Base-by-base conservation (phyloP, 192 early-diverging fungal species). In the Podila verticillata region DNA sequence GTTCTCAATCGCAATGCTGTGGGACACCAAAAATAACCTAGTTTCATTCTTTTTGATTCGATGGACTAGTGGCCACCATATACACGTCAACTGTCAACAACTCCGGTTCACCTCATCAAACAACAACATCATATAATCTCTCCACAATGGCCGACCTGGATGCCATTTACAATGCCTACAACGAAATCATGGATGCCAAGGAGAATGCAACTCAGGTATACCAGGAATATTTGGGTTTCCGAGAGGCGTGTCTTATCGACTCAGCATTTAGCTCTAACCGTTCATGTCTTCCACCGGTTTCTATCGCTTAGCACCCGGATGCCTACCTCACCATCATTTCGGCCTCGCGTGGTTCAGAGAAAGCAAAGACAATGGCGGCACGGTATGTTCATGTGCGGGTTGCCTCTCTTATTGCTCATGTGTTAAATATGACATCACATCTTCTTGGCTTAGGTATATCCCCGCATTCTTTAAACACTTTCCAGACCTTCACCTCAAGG, bases 401-500 rank as follows among this genome's bases (percentile, higher is more conserved):
- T 39, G 1, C 0, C 2, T 54, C 24, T 26, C 49, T 54, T n/a
- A 19, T 26, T 9, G 22, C 17, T 26, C 28, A 36, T 17, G n/a
- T 56, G 20, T 44, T 44, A 44, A 15, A 15, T 44, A 44, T 15
- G 4, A 39, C 39, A 44, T 39, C 36, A 44, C 13, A n/a, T 44
- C 17, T 44, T 44, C 15, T 4, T 15, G 30, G 22, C 20, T 56
- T 66, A 80, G 77, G 48, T 82, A 75, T 48, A 82, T 82, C 19
- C 81, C 81, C 4, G 29, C 56, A 12, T 75, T 82, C 28, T 82
- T 82, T 60, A 82, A 66, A 48, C 29, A 70, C 47, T 82, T 82
- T 75, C 81, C 81, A 9, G 24, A 57, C 24, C 68, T 82, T 31
- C 74, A 74, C 30, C 64, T 22, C 28, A 82, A 72, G 34, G 81